Percentiles rank a stretch among this genome's conserved stretches.
Evolutionary conservation across 1,284 basidiomycete species (phyloP).

Genomic region (Macrocystidia cucumis): DNA sequence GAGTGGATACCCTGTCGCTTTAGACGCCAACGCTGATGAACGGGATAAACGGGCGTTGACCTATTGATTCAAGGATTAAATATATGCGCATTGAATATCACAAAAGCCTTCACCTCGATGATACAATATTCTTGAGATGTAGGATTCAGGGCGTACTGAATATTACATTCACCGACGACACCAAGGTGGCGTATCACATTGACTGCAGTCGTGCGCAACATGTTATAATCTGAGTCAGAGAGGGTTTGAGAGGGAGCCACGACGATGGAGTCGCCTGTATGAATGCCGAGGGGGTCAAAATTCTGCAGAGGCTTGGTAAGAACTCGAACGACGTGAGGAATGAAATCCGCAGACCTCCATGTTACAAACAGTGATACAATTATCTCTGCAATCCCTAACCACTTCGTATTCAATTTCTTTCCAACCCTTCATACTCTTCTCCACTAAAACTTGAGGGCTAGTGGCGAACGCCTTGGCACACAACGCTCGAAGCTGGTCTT

Average conservation of each 20-base stretch:
- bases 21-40: slow-evolving; percentile 95
- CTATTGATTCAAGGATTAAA: slow-evolving; percentile 23
- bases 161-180: slow-evolving; percentile 98
- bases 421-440: slow-evolving; percentile 99
- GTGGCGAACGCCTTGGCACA: slow-evolving; percentile 95
- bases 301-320: slow-evolving; percentile 48
- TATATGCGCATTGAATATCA: background rate
- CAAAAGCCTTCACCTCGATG: slow-evolving; percentile 64
- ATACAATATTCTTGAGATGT: slow-evolving; percentile 96
- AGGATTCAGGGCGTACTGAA: slow-evolving; percentile 97
- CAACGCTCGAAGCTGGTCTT: slow-evolving; percentile 78
- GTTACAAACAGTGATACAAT: slow-evolving; percentile 99
- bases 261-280: slow-evolving; percentile 99
- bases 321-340: background rate
- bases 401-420: slow-evolving; percentile 99
- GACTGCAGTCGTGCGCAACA: slow-evolving; percentile 96
- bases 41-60: slow-evolving; percentile 99
- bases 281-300: slow-evolving; percentile 97
- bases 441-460: slow-evolving; percentile 93
- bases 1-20: slow-evolving; percentile 97
- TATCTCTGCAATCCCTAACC: slow-evolving; percentile 95
- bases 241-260: slow-evolving; percentile 97
- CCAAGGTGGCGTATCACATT: slow-evolving; percentile 98
- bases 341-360: slow-evolving; percentile 77
- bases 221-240: slow-evolving; percentile 97